These are phyloP conservation scores for Pseudozyma hubeiensis DNA, from an alignment of 1,284 basidiomycete genomes.

Conservation along the genomic window DNA sequence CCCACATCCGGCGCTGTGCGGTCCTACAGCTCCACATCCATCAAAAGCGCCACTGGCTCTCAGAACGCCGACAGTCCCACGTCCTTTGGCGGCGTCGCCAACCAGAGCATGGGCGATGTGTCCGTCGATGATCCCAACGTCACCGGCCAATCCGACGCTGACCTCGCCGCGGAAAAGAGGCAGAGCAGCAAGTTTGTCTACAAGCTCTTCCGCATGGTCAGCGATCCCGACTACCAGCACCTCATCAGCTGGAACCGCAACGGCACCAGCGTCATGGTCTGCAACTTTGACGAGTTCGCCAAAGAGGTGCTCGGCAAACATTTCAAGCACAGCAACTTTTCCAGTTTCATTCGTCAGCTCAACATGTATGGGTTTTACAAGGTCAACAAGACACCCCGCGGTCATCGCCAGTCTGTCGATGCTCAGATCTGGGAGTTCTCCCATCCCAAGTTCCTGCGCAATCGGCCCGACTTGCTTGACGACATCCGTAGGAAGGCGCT, in stretches of 20 bases:
- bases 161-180: conserved; percentile 49
- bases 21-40: conserved; percentile 41
- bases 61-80: conserved; percentile 42
- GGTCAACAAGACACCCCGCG: conserved; percentile 79
- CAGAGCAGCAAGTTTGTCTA: conserved; percentile 60
- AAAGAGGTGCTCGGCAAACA: conserved; percentile 68
- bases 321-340: conserved; percentile 76
- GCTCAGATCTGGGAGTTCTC: conserved; percentile 89
- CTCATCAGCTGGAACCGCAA: conserved; percentile 61
- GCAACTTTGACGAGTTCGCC: conserved; percentile 66
- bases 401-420: conserved; percentile 79
- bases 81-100: conserved; percentile 21
- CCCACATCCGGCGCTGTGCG: conserved; percentile 28
- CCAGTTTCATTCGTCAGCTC: conserved; percentile 86
- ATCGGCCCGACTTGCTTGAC: conserved; percentile 82
- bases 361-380: conserved; percentile 76
- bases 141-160: conserved; percentile 41
- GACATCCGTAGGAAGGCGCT: conserved; percentile 84
- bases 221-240: conserved; percentile 59
- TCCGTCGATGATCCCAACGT: conserved; percentile 44
- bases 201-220: conserved; percentile 63
- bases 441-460: conserved; percentile 84
- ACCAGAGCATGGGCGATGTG: conserved; percentile 34
- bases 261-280: conserved; percentile 62
- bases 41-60: conserved; percentile 43